phyloP scores from a whole-genome alignment of 1,139 yeast species.

The Keqinozyma sinolaborantium region DNA sequence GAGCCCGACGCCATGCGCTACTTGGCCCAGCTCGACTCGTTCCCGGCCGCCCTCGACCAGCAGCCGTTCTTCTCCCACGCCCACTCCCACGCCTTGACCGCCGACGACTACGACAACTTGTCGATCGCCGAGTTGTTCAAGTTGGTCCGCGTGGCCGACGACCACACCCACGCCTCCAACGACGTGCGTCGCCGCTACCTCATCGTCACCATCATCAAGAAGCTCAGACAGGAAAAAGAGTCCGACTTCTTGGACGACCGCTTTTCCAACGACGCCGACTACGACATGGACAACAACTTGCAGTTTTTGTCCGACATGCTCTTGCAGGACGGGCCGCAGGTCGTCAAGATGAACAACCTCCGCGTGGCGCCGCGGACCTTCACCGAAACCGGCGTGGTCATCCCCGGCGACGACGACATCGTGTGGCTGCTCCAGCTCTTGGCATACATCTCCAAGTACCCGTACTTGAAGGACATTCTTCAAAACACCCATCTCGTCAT shows the following conservation, averaged over 20 bases:
- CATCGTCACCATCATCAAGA: slow-evolving; percentile 33
- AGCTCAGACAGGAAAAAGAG: slow-evolving; percentile 37
- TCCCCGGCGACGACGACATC: slow-evolving; percentile 90
- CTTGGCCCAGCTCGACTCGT: slow-evolving; percentile 11
- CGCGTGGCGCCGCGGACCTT: slow-evolving; percentile 59
- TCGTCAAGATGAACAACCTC: slow-evolving; percentile 18
- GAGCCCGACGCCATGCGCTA: slow-evolving; percentile 5
- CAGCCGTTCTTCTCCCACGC: slow-evolving; percentile 15
- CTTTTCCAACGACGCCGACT: slow-evolving; percentile 28
- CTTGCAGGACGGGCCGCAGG: slow-evolving; percentile 28
- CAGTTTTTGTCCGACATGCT: slow-evolving; percentile 41
- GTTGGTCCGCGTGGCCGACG: slow-evolving; percentile 19
- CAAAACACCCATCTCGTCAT: slow-evolving; percentile 66
- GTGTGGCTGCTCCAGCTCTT: slow-evolving; percentile 89
- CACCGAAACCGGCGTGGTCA: slow-evolving; percentile 65
- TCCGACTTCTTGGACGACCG: slow-evolving; percentile 32
- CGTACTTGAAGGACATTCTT: slow-evolving; percentile 68
- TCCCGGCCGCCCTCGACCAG: slow-evolving; percentile 1
- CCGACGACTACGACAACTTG: slow-evolving; percentile 39
- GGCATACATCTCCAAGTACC: slow-evolving; percentile 91
- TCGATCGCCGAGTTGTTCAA: slow-evolving; percentile 38
- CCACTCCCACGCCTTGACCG: slow-evolving; percentile 25
- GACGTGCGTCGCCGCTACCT: slow-evolving; percentile 37
- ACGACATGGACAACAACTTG: slow-evolving; percentile 43
- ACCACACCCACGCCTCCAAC: slow-evolving; percentile 16